phyloP scores from a whole-genome alignment of 164 flowering plant genomes.

The Piper longum region DNA sequence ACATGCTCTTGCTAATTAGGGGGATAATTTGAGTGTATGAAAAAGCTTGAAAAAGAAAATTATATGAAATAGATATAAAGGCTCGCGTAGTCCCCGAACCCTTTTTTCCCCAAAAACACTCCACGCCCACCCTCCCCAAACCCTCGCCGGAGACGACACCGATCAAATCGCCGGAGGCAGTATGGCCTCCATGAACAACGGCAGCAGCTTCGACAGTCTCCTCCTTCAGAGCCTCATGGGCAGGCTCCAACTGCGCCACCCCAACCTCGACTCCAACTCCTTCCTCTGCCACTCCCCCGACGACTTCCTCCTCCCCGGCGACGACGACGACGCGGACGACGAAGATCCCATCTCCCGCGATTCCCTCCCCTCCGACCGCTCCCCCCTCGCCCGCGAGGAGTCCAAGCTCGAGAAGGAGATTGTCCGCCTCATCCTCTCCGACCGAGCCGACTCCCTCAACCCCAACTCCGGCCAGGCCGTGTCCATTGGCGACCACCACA shows the following conservation, averaged over 20 bases:
- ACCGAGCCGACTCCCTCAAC: constrained; percentile 47
- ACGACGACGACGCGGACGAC: neutral
- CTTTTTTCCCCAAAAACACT: too few species aligned
- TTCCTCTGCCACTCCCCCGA: constrained; percentile 40
- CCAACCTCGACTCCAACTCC: constrained; percentile 29
- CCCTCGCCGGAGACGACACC: neutral
- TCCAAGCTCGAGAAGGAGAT: constrained; percentile 68
- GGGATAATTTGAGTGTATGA: too few species aligned
- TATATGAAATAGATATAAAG: too few species aligned
- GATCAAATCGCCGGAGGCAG: neutral
- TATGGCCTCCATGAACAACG: constrained; percentile 15
- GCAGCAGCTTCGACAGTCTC: constrained; percentile 10
- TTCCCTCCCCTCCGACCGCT: neutral
- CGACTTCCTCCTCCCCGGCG: constrained; percentile 20
- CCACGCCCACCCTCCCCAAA: too few species aligned
- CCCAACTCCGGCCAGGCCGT: constrained; percentile 94
- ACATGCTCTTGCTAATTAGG: too few species aligned
- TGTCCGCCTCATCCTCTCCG: constrained; percentile 35
- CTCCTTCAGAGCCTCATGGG: constrained; percentile 61
- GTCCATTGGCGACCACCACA: constrained; percentile 61
- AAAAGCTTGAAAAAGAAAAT: too few species aligned
- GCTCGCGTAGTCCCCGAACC: too few species aligned
- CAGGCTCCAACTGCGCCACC: constrained; percentile 49
- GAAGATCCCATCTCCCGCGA: neutral
- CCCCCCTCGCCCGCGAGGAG: constrained; percentile 59